These are phyloP conservation scores for Ceraceosorus bombacis DNA, from an alignment of 1,284 basidiomycete genomes.

Conservation along the genomic window DNA sequence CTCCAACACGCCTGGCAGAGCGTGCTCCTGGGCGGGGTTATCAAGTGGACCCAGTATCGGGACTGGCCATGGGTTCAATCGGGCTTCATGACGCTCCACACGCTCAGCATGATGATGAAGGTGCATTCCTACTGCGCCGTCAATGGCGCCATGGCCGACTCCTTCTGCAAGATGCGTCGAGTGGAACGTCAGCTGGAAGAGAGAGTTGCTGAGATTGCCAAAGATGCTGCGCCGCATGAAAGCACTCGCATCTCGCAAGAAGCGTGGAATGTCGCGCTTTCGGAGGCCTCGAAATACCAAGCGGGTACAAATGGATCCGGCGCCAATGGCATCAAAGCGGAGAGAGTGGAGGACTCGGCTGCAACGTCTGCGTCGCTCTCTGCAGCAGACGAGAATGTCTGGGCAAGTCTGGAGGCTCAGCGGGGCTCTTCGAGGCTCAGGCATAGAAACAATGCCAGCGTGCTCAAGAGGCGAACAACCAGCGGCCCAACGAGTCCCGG, in stretches of 20 bases:
- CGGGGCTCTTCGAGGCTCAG: slow-evolving; percentile 22
- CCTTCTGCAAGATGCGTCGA: slow-evolving; percentile 22
- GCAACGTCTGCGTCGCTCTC: background rate
- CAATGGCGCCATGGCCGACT: slow-evolving; percentile 70
- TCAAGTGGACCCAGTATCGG: slow-evolving; percentile 38
- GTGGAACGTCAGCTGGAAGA: slow-evolving; percentile 36
- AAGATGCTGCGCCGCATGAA: background rate
- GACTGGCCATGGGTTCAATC: slow-evolving; percentile 98
- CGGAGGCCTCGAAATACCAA: slow-evolving; percentile 1
- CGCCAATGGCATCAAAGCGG: slow-evolving; percentile 9
- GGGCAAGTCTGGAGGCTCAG: slow-evolving; percentile 21
- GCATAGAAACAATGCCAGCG: slow-evolving; percentile 2
- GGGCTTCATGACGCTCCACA: slow-evolving; percentile 87
- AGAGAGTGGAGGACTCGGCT: background rate
- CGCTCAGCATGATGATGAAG: slow-evolving; percentile 87
- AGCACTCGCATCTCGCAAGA: slow-evolving; percentile 16
- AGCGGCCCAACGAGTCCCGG: background rate
- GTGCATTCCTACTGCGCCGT: slow-evolving; percentile 86
- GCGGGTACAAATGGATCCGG: slow-evolving; percentile 12
- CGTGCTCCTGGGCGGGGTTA: slow-evolving; percentile 28
- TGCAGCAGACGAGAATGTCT: slow-evolving; percentile 7
- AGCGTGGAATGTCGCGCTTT: slow-evolving; percentile 18
- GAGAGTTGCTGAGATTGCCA: slow-evolving; percentile 28
- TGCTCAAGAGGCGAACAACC: background rate
- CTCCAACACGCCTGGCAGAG: slow-evolving; percentile 39